A percentile compares a stretch with the other conserved stretches of the same genome.
Evolutionary conservation across 2,329 filamentous ascomycete genomes (phyloP).

Genomic region (Fusarium tupiense): DNA sequence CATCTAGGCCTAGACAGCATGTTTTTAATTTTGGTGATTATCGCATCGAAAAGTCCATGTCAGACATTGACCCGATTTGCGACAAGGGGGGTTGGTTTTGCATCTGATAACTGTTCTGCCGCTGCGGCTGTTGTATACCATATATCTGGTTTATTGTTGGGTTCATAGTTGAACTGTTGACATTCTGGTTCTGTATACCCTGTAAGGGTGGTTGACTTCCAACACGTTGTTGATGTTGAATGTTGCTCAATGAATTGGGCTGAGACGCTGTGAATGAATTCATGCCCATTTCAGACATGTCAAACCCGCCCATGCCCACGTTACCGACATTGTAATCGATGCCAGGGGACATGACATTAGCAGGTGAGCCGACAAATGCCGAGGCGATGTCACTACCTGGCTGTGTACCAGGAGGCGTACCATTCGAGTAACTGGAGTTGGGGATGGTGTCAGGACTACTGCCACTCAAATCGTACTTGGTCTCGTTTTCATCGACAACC

Average conservation of each 20-base stretch:
- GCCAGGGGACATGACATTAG: conserved; percentile 60
- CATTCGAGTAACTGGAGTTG: conserved; percentile 46
- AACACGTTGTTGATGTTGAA: conserved; percentile 43
- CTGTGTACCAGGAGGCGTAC: conserved; percentile 43
- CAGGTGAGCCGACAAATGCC: conserved; percentile 63
- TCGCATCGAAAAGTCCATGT: conserved; percentile 42
- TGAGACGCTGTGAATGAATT: conserved; percentile 54
- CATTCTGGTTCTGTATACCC: conserved; percentile 40
- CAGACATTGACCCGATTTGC: conserved; percentile 44
- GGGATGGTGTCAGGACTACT: conserved; percentile 48
- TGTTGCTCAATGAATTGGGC: conserved; percentile 32
- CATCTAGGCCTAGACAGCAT: neutral
- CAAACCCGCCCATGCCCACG: conserved; percentile 53
- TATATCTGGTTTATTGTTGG: conserved; percentile 45
- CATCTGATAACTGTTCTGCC: conserved; percentile 49
- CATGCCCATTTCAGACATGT: conserved; percentile 65
- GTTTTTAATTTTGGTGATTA: neutral
- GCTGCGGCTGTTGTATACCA: conserved; percentile 42
- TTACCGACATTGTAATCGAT: conserved; percentile 57
- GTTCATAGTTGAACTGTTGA: conserved; percentile 37
- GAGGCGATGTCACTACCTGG: conserved; percentile 53
- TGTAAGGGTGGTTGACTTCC: conserved; percentile 48
- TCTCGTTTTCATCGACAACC: conserved; percentile 55
- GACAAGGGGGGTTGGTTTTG: conserved; percentile 43
- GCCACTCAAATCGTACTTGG: conserved; percentile 51